Base-by-base conservation (phyloP, 257 asterid species). In the Nicotiana noctiflora region DNA sequence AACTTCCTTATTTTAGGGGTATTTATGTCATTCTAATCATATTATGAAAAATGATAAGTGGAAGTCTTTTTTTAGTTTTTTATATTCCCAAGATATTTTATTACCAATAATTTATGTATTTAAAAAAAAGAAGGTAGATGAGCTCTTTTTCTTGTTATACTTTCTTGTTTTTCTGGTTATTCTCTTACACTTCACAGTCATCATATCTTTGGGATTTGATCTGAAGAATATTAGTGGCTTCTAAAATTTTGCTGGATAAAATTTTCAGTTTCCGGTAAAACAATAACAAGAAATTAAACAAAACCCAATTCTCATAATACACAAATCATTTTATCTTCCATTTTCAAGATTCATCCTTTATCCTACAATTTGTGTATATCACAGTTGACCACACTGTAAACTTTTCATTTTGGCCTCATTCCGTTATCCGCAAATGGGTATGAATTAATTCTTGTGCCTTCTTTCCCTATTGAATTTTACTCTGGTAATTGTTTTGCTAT, bases 251-350 rank as follows among this genome's bases (percentile, higher is more conserved):
- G 25, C 2, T 49, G 61, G 79, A 65, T 49, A 40, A 62, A 32
- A 19, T 77, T 37, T 74, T 80, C 72, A 75, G 80, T 37, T 74
- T 80, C 72, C 79, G 80, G 81, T 79, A 34, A 78, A 67, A 70
- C 46, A 53, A 52, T 65, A 31, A 75, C 68, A 80, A 60, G 34
- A 70, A 85, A 76, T 40, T 81, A 18, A 18, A 9, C 77, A 74
- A 70, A 64, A 32, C 77, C 72, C 75, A 68, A 65, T 46, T 49
- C 77, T 56, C 12, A 52, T 52, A 4, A 51, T 52, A 4, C 52
- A 49, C 67, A 53, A 40, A 37, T 76, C 66, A 60, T 51, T 14
- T 25, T 4, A 21, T 56, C 23, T 37, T 40, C 52, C 66, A 21
- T 72, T 72, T 56, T 72, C 37, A 19, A 19, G 76, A 68, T 19